Evolutionary conservation across 169 alveolate species (phyloP).

Genomic region (Theileria equi): DNA sequence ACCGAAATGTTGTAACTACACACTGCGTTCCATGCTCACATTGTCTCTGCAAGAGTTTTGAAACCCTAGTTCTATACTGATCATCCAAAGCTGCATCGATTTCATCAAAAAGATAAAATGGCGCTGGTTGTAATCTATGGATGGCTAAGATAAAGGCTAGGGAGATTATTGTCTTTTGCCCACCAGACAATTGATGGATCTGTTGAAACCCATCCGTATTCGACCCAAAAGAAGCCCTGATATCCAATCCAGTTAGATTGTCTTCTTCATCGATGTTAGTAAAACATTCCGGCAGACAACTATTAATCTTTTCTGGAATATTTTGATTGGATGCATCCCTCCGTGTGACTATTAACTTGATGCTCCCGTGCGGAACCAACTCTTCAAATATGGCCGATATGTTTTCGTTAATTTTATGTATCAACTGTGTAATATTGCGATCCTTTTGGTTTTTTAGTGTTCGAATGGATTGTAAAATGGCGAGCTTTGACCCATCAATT

Average conservation of each 20-base stretch:
- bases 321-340: background rate
- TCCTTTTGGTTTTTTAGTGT: slow-evolving; percentile 51
- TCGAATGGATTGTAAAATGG: slow-evolving; percentile 34
- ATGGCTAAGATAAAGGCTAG: slow-evolving; percentile 66
- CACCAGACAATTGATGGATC: slow-evolving; percentile 54
- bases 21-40: slow-evolving; percentile 46
- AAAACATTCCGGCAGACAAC: slow-evolving; percentile 41
- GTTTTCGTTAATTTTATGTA: slow-evolving; percentile 55
- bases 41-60: slow-evolving; percentile 28
- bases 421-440: slow-evolving; percentile 42
- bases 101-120: slow-evolving; percentile 70
- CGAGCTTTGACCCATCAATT: slow-evolving; percentile 29
- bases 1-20: slow-evolving; percentile 53
- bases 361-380: slow-evolving; percentile 70
- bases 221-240: slow-evolving; percentile 44
- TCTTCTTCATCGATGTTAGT: slow-evolving; percentile 38
- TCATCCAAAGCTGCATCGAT: slow-evolving; percentile 77
- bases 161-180: slow-evolving; percentile 77
- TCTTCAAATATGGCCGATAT: slow-evolving; percentile 58
- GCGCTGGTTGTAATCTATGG: slow-evolving; percentile 70
- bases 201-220: slow-evolving; percentile 26
- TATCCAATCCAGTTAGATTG: slow-evolving; percentile 46
- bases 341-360: slow-evolving; percentile 45
- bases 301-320: slow-evolving; percentile 21
- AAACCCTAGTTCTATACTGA: slow-evolving; percentile 49